These are phyloP conservation scores for Lactarius sanguifluus DNA, from an alignment of 768 basidiomycete genomes.

Conservation along the genomic window DNA sequence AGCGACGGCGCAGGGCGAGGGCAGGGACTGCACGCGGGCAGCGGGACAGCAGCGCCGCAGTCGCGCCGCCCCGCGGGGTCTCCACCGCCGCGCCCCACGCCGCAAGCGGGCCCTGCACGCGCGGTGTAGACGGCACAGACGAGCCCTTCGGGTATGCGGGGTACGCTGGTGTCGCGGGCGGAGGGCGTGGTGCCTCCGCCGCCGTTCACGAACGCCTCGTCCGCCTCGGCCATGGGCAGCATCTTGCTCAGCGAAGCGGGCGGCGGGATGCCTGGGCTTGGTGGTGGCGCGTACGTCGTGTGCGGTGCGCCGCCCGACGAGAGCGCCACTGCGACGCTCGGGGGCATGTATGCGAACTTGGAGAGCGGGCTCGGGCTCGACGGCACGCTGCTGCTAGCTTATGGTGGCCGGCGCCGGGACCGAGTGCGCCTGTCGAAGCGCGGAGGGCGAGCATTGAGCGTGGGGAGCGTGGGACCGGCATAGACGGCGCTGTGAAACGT, in stretches of 20 bases:
- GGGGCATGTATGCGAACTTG: slow-evolving; percentile 22
- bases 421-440: slow-evolving; percentile 35
- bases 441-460: slow-evolving; percentile 33
- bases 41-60: slow-evolving; percentile 39
- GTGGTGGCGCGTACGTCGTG: slow-evolving; percentile 28
- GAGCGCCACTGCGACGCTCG: slow-evolving; percentile 15
- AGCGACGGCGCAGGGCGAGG: slow-evolving; percentile 41
- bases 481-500: slow-evolving; percentile 43
- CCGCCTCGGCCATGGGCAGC: slow-evolving; percentile 26
- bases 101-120: slow-evolving; percentile 55
- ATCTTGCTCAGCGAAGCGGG: slow-evolving; percentile 24
- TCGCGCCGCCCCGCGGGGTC: slow-evolving; percentile 51
- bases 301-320: slow-evolving; percentile 4
- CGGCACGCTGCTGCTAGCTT: not conserved
- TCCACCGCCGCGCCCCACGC: slow-evolving; percentile 59
- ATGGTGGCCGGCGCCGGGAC: slow-evolving; percentile 32
- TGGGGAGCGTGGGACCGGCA: slow-evolving; percentile 37
- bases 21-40: slow-evolving; percentile 51
- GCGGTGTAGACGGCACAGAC: slow-evolving; percentile 48
- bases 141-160: slow-evolving; percentile 60
- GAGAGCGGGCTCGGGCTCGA: slow-evolving; percentile 22
- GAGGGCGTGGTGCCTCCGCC: slow-evolving; percentile 27
- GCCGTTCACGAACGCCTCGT: slow-evolving; percentile 26
- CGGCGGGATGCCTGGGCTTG: slow-evolving; percentile 27
- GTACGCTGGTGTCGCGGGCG: slow-evolving; percentile 66